Conservation (phyloP, 768 basidiomycete species). For the Boletus rubroflammeus region DNA sequence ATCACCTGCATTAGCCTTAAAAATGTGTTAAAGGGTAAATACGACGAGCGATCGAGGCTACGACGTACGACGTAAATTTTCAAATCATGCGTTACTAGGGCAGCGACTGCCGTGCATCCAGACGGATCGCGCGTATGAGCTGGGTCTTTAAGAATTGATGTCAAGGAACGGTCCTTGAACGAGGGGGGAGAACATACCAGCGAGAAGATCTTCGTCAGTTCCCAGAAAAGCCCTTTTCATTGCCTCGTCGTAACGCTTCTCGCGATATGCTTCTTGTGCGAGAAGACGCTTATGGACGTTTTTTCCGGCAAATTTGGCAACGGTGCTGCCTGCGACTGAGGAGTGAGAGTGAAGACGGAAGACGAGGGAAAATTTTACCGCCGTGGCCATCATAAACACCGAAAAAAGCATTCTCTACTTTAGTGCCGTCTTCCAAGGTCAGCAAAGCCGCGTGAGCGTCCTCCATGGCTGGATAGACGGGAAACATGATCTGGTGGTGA, state of each 20-base stretch:
- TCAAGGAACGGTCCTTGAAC: slow-evolving; percentile 1
- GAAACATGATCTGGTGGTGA: neutral
- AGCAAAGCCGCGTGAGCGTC: slow-evolving; percentile 84
- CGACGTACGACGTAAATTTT: slow-evolving; percentile 74
- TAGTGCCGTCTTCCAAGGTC: slow-evolving; percentile 52
- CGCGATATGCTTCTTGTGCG: slow-evolving; percentile 66
- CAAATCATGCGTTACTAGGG: slow-evolving; percentile 71
- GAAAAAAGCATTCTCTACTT: slow-evolving; percentile 73
- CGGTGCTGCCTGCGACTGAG: slow-evolving; percentile 58
- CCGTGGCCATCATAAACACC: slow-evolving; percentile 99
- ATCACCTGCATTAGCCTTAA: slow-evolving; percentile 95
- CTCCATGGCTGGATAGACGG: slow-evolving; percentile 77
- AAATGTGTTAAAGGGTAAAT: neutral
- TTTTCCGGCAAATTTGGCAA: slow-evolving; percentile 84
- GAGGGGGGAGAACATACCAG: slow-evolving; percentile 47
- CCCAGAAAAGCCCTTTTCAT: slow-evolving; percentile 88
- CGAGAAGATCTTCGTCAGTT: slow-evolving; percentile 91
- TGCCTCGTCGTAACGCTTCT: slow-evolving; percentile 67
- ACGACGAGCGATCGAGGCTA: slow-evolving; percentile 8
- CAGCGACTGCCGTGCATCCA: slow-evolving; percentile 93
- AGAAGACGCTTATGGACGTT: slow-evolving; percentile 77
- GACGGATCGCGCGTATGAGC: slow-evolving; percentile 88
- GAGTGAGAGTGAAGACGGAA: neutral
- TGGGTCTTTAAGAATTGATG: slow-evolving; percentile 53
- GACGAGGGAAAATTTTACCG: slow-evolving; percentile 46